phyloP scores from a whole-genome alignment of 805 yeast species.

The Scheffersomyces lignosus region DNA sequence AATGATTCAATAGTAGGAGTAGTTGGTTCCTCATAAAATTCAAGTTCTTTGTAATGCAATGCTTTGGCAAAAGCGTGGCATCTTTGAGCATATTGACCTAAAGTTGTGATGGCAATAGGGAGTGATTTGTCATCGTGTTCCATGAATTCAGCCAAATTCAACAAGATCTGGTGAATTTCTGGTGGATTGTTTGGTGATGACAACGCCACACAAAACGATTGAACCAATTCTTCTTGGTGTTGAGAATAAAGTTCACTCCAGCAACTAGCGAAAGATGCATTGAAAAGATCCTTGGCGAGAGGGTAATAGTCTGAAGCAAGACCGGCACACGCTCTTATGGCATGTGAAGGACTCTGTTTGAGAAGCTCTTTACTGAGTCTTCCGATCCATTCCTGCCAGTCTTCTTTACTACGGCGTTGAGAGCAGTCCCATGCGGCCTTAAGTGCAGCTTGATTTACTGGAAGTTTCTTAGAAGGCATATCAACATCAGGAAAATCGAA shows the following conservation, averaged over 20 bases:
- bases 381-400: slow-evolving; percentile 98
- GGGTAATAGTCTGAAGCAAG: slow-evolving; percentile 87
- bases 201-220: slow-evolving; percentile 80
- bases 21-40: slow-evolving; percentile 89
- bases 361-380: slow-evolving; percentile 80
- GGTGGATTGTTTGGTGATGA: slow-evolving; percentile 93
- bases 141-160: slow-evolving; percentile 93
- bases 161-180: slow-evolving; percentile 85
- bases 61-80: slow-evolving; percentile 99
- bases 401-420: slow-evolving; percentile 86
- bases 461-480: slow-evolving; percentile 69
- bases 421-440: slow-evolving; percentile 91
- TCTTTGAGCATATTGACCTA: slow-evolving; percentile 90
- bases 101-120: slow-evolving; percentile 84
- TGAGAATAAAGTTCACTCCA: slow-evolving; percentile 91
- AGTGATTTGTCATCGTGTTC: slow-evolving; percentile 95
- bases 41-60: slow-evolving; percentile 90
- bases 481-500: slow-evolving; percentile 62
- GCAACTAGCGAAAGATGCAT: slow-evolving; percentile 92
- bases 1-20: slow-evolving; percentile 89
- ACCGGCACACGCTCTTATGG: slow-evolving; percentile 88
- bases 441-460: slow-evolving; percentile 62
- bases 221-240: slow-evolving; percentile 85
- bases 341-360: slow-evolving; percentile 92
- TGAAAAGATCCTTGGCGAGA: slow-evolving; percentile 85